Base-by-base conservation (phyloP, 805 yeast genomes). In the Saturnispora sanitii region DNA sequence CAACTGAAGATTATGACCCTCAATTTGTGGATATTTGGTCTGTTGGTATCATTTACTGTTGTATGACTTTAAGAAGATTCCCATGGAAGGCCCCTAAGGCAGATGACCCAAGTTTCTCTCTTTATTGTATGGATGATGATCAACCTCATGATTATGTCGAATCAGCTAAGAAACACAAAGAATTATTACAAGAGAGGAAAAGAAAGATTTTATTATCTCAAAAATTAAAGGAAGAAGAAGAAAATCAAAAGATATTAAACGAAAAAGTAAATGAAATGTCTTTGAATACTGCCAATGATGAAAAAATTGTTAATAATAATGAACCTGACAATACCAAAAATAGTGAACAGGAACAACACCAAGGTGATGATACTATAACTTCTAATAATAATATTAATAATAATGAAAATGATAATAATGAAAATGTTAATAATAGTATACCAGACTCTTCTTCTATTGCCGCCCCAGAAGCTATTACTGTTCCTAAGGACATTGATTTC, bases 21-120 rank as follows among this genome's bases (percentile, higher is more conserved):
- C 78, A 77, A 55, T 74, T 75, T 28, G 87, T 81, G 22, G 94
- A 83, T 61, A 71, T 83, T 25, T 83, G 94, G 94, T 82, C 92
- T 5, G 67, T 82, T 35, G 94, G 85, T 17, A 83, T 83, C 27
- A 83, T 83, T 21, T 83, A 79, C 55, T 83, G 94, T 60, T 83
- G 94, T 62, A 82, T 83, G 90, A 80, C 85, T 49, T 65, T 83
- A 45, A 79, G 82, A 60, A 71, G 88, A 54, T 83, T 83, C 56
- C 94, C 94, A 2, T 83, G 94, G 94, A 83, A 82, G 57, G 82
- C 79, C 2, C 94, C 94, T 11, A 75, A 72, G 49, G 65, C 64
- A 15, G 59, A 75, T 26, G 94, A 83, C 58, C 78, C 79, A 47
- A 79, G 86, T 51, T 83, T 76, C 58, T 72, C 70, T 49, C 62